Base-by-base conservation (phyloP, 495 filamentous ascomycete genomes). In the Parmelia sp. region DNA sequence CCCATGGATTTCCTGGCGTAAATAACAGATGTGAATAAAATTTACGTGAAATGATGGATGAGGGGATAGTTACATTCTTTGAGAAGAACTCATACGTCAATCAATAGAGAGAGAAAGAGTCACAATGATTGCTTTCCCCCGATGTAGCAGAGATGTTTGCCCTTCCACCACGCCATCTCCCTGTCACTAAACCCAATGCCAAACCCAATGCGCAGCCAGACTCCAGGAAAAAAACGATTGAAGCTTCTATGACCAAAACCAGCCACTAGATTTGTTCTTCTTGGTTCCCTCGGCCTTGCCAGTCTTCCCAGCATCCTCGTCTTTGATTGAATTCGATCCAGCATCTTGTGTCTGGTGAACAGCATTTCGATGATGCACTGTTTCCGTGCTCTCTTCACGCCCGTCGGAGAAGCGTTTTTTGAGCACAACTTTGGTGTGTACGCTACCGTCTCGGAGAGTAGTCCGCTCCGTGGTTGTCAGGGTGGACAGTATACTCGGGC, bases 361-460 rank as follows among this genome's bases (percentile, higher is more conserved):
- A 31, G 62, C 23, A 57, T 68, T 63, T 36, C 62, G 66, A 42
- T 61, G 68, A 31, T 71, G 64, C 17, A 63, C 40, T 25, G 69
- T 71, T 66, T 83, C 80, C 10, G 82, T 80, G 33, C 68, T 82
- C 67, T 86, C 83, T 67, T 87, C 86, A 27, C 80, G 74, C 8
- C 87, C 87, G 77, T 90, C 86, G 0, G 82, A 76, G 68, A 83
- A 90, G 9, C 80, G 75, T 71, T 83, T 85, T 56, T 83, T 87
- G 17, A 84, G 72, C 15, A 83, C 73, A n/a, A 81, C 80, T 65
- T 78, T 84, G 7, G 82, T 89, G 56, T 82, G 77, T 8, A 86
- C 73, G 8, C 82, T 85, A 11, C 87, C 87, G 74, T 89, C 86
- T 5, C 83, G 72, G 31, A 82, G 69, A 19, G 74, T 79, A 9